Evolutionary conservation across 179 eudicot genomes (phyloP).

Genomic region (Pouteria campechiana): DNA sequence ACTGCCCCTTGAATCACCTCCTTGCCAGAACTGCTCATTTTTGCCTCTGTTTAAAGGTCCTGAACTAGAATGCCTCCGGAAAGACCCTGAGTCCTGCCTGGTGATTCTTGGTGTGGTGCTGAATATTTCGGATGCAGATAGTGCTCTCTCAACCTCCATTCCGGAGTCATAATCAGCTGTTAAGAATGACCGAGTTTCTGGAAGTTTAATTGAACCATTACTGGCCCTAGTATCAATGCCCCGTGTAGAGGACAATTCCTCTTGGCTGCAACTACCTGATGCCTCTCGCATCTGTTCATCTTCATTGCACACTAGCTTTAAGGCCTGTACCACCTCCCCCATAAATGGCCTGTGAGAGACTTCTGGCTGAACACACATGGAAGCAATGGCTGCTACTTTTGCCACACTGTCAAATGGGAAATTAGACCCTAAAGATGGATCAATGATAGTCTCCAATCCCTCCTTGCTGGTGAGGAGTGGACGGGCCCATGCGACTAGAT

Average conservation of each 20-base stretch:
- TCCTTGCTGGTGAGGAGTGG: conserved; percentile 67
- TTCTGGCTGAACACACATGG: conserved; percentile 98
- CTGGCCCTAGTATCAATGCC: no score
- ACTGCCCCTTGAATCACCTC: no score
- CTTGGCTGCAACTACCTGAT: conserved; percentile 28
- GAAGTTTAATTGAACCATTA: no score
- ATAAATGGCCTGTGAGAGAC: conserved; percentile 96
- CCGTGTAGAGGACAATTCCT: conserved; percentile 16
- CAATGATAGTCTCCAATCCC: conserved; percentile 53
- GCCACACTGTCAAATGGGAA: conserved; percentile 40
- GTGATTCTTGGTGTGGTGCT: no score
- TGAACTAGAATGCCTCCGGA: no score
- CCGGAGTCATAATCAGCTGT: no score
- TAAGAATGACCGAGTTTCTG: no score
- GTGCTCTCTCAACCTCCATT: no score
- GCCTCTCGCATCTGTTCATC: conserved; percentile 44
- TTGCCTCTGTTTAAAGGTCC: no score
- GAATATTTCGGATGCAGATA: no score
- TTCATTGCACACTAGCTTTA: conserved; percentile 81
- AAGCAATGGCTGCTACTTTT: conserved; percentile 87
- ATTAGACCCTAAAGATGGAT: conserved; percentile 28
- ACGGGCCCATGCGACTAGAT: conserved; percentile 88
- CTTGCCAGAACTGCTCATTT: no score
- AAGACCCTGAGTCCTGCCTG: no score
- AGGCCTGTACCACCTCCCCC: conserved; percentile 99